A percentile compares a stretch with the other conserved stretches of the same genome.
These are phyloP conservation scores for Cladophialophora exuberans DNA, from an alignment of 2,329 filamentous ascomycete genomes.

Conservation along the genomic window DNA sequence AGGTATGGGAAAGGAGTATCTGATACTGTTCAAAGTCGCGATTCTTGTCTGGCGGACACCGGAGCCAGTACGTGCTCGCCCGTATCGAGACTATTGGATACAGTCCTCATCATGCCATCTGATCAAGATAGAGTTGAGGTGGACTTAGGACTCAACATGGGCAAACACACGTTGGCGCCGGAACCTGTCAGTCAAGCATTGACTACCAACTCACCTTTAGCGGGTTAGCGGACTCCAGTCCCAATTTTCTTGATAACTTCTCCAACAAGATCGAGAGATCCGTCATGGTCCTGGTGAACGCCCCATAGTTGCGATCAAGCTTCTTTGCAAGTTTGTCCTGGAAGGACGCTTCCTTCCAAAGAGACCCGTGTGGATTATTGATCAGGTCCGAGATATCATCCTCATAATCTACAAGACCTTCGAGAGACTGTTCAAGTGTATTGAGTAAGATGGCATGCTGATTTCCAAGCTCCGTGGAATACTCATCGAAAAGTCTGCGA, in stretches of 20 bases:
- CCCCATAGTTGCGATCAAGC: constrained; percentile 22
- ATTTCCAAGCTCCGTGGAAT: constrained; percentile 22
- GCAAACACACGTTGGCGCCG: too few species aligned
- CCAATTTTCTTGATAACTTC: constrained; percentile 1
- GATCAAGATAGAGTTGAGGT: too few species aligned
- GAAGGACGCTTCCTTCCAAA: constrained; percentile 25
- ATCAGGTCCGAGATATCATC: constrained; percentile 27
- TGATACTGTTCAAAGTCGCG: not conserved
- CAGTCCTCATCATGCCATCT: too few species aligned
- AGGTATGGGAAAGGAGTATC: too few species aligned
- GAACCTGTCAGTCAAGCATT: too few species aligned
- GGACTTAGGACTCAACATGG: too few species aligned
- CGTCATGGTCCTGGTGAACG: constrained; percentile 27
- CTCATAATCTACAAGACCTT: constrained; percentile 25
- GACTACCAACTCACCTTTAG: constrained; percentile 3
- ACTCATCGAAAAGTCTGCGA: constrained; percentile 23
- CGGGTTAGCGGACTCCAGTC: not conserved
- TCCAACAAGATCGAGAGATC: constrained; percentile 15
- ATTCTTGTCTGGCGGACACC: not conserved
- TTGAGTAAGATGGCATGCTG: constrained; percentile 27
- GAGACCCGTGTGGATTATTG: constrained; percentile 16
- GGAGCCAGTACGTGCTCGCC: not conserved
- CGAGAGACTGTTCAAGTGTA: constrained; percentile 27
- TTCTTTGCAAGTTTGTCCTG: constrained; percentile 16
- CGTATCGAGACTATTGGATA: not conserved